A percentile compares a stretch with the other conserved stretches of the same genome.
phyloP scores from a whole-genome alignment of 2,329 filamentous ascomycete species.

The Hypoxylon sp. region DNA sequence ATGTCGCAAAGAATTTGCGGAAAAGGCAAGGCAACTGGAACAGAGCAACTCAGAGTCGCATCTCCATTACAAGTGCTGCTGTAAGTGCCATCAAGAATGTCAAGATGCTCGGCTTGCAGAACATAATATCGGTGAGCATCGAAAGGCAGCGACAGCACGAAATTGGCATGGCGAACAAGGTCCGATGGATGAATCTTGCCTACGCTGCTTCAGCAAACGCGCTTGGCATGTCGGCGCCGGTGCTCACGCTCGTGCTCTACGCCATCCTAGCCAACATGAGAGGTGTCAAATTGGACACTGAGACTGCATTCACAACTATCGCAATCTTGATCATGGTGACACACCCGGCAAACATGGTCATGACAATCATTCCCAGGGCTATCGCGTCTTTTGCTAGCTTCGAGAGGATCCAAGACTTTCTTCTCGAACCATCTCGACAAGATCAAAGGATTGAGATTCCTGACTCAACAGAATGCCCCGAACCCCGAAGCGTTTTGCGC shows the following conservation, averaged over 20 bases:
- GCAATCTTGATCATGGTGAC: slow-evolving; percentile 51
- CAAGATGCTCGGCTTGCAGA: slow-evolving; percentile 52
- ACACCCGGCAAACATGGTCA: slow-evolving; percentile 54
- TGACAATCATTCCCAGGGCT: slow-evolving; percentile 50
- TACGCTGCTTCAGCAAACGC: slow-evolving; percentile 55
- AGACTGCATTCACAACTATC: slow-evolving; percentile 52
- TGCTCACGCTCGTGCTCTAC: slow-evolving; percentile 49
- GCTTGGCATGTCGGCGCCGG: slow-evolving; percentile 52
- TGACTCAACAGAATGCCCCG: slow-evolving; percentile 11
- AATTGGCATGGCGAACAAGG: slow-evolving; percentile 42
- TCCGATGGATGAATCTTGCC: slow-evolving; percentile 52
- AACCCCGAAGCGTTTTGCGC: background rate
- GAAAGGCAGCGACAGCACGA: slow-evolving; percentile 45
- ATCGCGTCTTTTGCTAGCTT: slow-evolving; percentile 47
- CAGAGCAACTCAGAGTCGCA: slow-evolving; percentile 50
- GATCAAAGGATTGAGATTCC: slow-evolving; percentile 19
- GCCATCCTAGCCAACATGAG: slow-evolving; percentile 39
- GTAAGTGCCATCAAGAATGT: slow-evolving; percentile 50
- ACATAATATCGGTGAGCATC: slow-evolving; percentile 35
- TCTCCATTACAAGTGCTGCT: slow-evolving; percentile 47
- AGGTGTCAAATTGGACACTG: slow-evolving; percentile 42
- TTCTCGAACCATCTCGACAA: slow-evolving; percentile 36
- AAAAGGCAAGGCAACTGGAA: slow-evolving; percentile 51
- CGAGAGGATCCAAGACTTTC: slow-evolving; percentile 49
- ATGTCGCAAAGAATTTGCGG: slow-evolving; percentile 49